phyloP scores from a whole-genome alignment of 768 basidiomycete genomes.

The Lactarius vividus region DNA sequence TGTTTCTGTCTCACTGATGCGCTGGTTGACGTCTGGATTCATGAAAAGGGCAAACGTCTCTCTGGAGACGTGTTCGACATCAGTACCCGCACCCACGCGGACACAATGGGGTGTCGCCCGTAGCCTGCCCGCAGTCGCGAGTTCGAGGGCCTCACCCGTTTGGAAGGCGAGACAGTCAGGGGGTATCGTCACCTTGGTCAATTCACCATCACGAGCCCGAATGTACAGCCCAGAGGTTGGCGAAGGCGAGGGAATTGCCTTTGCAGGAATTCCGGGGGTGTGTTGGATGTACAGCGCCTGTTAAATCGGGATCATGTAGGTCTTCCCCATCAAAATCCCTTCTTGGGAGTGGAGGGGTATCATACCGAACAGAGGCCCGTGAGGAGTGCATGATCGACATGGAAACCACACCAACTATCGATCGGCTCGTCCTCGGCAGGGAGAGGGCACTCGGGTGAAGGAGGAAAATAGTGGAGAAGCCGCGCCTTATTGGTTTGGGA shows the following conservation, averaged over 20 bases:
- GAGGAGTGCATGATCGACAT: constrained; percentile 86
- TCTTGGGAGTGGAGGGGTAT: constrained; percentile 10
- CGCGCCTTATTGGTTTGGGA: constrained; percentile 90
- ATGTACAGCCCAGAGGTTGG: constrained; percentile 87
- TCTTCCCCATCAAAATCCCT: neutral
- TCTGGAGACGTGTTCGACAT: constrained; percentile 55
- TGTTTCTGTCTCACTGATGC: constrained; percentile 64
- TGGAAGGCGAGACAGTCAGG: constrained; percentile 88
- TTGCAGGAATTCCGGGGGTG: constrained; percentile 40
- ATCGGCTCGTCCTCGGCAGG: constrained; percentile 58
- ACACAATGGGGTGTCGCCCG: constrained; percentile 96
- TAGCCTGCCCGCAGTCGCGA: constrained; percentile 77
- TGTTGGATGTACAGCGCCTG: constrained; percentile 83
- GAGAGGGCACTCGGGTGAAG: constrained; percentile 40
- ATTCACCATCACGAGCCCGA: constrained; percentile 71
- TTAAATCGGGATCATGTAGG: neutral
- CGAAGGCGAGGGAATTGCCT: constrained; percentile 62
- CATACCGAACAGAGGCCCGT: constrained; percentile 90
- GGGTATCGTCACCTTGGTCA: constrained; percentile 87
- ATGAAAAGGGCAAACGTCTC: constrained; percentile 91
- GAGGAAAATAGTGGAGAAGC: constrained; percentile 94
- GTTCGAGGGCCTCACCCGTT: constrained; percentile 92
- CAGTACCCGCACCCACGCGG: constrained; percentile 55
- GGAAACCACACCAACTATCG: constrained; percentile 94
- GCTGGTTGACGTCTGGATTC: constrained; percentile 83